phyloP scores from a whole-genome alignment of 495 filamentous ascomycete genomes.

The Achaetomiella virescens region DNA sequence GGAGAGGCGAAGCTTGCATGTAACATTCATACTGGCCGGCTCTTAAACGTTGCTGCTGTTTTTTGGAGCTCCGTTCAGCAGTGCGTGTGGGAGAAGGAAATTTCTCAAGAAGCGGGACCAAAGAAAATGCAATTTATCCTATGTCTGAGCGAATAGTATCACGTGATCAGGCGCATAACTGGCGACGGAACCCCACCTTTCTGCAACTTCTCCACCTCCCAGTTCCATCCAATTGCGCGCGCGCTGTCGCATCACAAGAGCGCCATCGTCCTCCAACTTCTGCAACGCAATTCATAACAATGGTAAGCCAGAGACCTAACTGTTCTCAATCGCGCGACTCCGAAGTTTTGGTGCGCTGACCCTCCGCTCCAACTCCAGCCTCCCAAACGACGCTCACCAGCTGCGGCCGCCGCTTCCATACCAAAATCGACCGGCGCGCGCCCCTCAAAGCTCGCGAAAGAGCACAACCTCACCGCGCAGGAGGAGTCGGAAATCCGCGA shows the following conservation, averaged over 20 bases:
- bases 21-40: too few species aligned
- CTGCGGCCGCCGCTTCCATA: slow-evolving; percentile 21
- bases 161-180: slow-evolving; percentile 24
- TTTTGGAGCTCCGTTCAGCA: too few species aligned
- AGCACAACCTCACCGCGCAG: slow-evolving; percentile 72
- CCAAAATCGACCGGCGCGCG: slow-evolving; percentile 11
- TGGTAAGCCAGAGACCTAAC: background rate
- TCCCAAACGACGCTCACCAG: slow-evolving; percentile 34
- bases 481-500: slow-evolving; percentile 88
- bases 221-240: background rate
- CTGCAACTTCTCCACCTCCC: background rate
- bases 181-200: slow-evolving; percentile 9
- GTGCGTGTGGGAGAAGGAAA: slow-evolving; percentile 2
- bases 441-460: slow-evolving; percentile 80
- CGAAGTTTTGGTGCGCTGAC: background rate
- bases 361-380: slow-evolving; percentile 23
- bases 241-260: slow-evolving; percentile 8
- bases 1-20: too few species aligned
- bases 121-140: too few species aligned
- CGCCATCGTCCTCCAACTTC: background rate
- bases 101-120: background rate
- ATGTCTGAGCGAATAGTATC: background rate
- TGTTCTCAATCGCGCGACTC: background rate
- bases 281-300: background rate
- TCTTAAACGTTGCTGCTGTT: too few species aligned